Conservation (phyloP, 78 protist genomes). For the Dictyostelium firmibasis region DNA sequence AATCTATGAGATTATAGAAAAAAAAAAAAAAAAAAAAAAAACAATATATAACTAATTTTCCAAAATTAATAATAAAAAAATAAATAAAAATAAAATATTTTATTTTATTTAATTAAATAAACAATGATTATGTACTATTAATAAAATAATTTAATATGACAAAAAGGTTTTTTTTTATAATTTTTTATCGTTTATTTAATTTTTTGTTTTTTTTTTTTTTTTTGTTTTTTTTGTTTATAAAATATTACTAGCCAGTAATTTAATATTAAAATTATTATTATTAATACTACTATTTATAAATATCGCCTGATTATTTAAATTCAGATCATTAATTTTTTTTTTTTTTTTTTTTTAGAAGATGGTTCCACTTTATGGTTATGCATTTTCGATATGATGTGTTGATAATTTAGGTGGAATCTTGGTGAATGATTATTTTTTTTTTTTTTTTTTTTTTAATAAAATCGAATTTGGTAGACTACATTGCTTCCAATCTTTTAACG, state of each 20-base stretch:
- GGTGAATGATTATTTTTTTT: not conserved
- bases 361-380: too few species aligned
- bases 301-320: not conserved
- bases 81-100: not conserved
- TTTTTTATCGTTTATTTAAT: not conserved
- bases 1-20: slow-evolving; percentile 37
- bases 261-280: not conserved
- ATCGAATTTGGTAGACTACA: not conserved
- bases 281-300: not conserved
- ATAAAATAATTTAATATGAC: too few species aligned
- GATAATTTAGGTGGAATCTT: too few species aligned
- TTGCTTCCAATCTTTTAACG: slow-evolving; percentile 16
- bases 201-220: too few species aligned
- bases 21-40: not conserved
- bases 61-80: not conserved
- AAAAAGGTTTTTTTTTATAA: not conserved
- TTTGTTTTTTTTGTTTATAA: not conserved
- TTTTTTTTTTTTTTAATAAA: not conserved
- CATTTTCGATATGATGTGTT: too few species aligned
- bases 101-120: too few species aligned
- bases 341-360: not conserved
- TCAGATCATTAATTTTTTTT: not conserved
- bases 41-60: not conserved
- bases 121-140: too few species aligned
- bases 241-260: not conserved